These are phyloP conservation scores for Kodamaea nitidulidarum DNA, from an alignment of 805 yeast species.

Conservation along the genomic window DNA sequence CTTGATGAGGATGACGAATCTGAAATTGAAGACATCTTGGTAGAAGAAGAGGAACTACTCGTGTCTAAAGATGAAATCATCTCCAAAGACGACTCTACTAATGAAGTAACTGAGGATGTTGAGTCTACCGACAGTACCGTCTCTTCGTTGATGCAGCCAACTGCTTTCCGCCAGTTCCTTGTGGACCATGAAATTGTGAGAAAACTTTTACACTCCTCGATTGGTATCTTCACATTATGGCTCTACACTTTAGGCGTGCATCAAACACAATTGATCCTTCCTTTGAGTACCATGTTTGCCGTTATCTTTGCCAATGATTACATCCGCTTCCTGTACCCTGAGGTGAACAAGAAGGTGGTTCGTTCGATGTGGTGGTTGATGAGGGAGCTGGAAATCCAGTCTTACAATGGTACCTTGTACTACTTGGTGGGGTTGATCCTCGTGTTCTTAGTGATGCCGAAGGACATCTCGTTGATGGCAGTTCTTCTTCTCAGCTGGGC, in stretches of 20 bases:
- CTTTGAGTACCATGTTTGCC: constrained; percentile 52
- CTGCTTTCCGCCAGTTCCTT: constrained; percentile 35
- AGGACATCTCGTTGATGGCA: constrained; percentile 76
- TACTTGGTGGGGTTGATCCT: constrained; percentile 74
- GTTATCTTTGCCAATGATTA: constrained; percentile 61
- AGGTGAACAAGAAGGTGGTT: constrained; percentile 67
- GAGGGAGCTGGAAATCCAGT: constrained; percentile 73
- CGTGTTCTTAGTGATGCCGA: constrained; percentile 66
- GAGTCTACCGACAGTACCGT: not conserved
- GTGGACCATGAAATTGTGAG: constrained; percentile 87
- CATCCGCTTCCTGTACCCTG: constrained; percentile 56
- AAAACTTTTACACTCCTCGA: constrained; percentile 81
- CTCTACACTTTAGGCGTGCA: constrained; percentile 62
- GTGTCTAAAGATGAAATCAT: not conserved
- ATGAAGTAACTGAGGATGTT: not conserved
- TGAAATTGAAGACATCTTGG: constrained; percentile 13
- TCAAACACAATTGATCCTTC: constrained; percentile 53
- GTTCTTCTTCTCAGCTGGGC: constrained; percentile 90
- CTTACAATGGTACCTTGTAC: constrained; percentile 83
- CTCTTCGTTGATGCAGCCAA: constrained; percentile 5
- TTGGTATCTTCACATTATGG: constrained; percentile 76
- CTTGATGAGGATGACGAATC: constrained; percentile 16
- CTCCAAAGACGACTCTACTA: constrained; percentile 4
- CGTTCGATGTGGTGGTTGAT: constrained; percentile 71
- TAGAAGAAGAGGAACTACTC: constrained; percentile 9